Conservation (phyloP, 345 rosid genomes). For the Carallia pectinifolia region DNA sequence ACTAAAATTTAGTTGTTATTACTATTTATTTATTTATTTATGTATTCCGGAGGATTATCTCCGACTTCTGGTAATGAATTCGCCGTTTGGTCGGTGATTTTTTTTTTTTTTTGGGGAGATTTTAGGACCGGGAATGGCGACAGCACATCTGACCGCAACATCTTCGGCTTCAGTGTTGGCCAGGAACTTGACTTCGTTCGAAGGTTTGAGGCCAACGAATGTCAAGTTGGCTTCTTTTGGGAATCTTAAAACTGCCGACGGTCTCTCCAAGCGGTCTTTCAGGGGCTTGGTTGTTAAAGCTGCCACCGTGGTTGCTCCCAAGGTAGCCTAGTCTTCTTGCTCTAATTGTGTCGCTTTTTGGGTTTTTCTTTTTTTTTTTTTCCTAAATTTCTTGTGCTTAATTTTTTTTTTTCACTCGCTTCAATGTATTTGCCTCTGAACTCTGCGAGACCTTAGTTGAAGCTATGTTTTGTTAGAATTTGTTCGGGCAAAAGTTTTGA, state of each 20-base stretch:
- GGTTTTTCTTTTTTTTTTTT: neutral
- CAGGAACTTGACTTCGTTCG: neutral
- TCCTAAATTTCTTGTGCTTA: neutral
- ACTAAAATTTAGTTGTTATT: too few species aligned
- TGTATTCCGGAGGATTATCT: too few species aligned
- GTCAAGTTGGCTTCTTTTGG: neutral
- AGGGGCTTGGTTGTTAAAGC: slow-evolving; percentile 1
- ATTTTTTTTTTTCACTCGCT: neutral
- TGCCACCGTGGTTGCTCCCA: neutral
- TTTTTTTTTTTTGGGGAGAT: too few species aligned
- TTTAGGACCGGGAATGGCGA: neutral
- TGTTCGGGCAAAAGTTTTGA: too few species aligned
- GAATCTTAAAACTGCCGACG: neutral
- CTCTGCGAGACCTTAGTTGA: too few species aligned
- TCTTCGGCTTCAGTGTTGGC: neutral
- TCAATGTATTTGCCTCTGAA: too few species aligned
- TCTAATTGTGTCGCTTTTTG: neutral
- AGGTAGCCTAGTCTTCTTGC: neutral
- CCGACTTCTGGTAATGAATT: too few species aligned
- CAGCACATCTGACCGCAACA: neutral
- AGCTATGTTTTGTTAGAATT: too few species aligned
- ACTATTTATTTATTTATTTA: too few species aligned
- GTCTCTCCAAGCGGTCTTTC: neutral
- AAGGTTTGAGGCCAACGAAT: neutral
- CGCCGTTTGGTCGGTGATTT: too few species aligned